phyloP scores from a whole-genome alignment of 1,284 basidiomycete genomes.

The Moesziomyces sp. region DNA sequence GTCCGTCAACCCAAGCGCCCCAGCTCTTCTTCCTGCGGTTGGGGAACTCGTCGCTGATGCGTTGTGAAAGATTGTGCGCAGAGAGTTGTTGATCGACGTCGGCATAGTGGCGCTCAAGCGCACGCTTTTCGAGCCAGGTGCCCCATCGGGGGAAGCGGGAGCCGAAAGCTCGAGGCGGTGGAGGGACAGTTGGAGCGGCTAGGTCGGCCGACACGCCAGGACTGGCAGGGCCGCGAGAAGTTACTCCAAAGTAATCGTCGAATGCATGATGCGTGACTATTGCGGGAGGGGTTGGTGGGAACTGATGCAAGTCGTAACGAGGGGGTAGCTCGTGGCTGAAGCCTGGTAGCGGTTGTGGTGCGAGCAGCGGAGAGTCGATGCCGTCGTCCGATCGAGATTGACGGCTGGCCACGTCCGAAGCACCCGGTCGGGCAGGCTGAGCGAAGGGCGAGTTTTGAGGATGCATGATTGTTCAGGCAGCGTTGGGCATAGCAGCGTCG shows the following conservation, averaged over 20 bases:
- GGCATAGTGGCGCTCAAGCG: conserved; percentile 48
- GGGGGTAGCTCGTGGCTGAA: conserved; percentile 23
- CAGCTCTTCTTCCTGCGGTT: conserved; percentile 44
- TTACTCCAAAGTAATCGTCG: conserved; percentile 18
- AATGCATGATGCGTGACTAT: background rate
- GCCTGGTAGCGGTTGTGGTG: background rate
- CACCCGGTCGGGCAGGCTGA: background rate
- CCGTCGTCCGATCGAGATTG: background rate
- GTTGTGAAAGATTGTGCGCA: background rate
- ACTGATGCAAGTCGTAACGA: conserved; percentile 37
- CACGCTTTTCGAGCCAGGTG: conserved; percentile 50
- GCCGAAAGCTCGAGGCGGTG: conserved; percentile 15
- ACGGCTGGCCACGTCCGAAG: too few species aligned
- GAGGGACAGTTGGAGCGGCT: background rate
- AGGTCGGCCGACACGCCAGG: background rate
- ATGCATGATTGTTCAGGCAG: too few species aligned
- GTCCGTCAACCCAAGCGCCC: conserved; percentile 45
- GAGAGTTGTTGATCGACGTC: conserved; percentile 17
- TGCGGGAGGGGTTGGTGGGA: conserved; percentile 48
- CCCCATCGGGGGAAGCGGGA: conserved; percentile 50
- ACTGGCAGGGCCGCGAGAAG: background rate
- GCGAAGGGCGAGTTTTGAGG: too few species aligned
- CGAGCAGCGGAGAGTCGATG: background rate
- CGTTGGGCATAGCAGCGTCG: too few species aligned
- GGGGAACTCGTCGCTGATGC: background rate